Conservation (phyloP, 495 filamentous ascomycete species). For the Aspergillus baeticus region DNA sequence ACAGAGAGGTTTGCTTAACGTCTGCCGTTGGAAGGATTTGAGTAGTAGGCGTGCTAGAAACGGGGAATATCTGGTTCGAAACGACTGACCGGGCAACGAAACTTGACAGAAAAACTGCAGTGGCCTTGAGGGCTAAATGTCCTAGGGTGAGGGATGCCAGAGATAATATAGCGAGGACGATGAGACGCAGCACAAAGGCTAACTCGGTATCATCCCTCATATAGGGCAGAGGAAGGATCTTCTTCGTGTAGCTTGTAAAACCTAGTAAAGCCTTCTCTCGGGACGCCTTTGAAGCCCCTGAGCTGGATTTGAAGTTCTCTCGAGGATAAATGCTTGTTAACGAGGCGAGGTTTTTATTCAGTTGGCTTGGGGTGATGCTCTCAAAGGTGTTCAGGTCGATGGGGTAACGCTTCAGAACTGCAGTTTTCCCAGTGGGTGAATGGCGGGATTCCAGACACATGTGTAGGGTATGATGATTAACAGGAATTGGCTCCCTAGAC, state of each 20-base stretch:
- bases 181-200: conserved; percentile 39
- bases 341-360: conserved; percentile 72
- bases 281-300: conserved; percentile 13
- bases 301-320: conserved; percentile 26
- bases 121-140: conserved; percentile 29
- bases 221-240: conserved; percentile 28
- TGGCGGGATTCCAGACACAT: conserved; percentile 67
- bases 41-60: conserved; percentile 15
- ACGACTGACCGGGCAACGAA: conserved; percentile 25
- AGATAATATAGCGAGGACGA: conserved; percentile 41
- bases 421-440: conserved; percentile 44
- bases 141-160: conserved; percentile 36
- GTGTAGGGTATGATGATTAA: conserved; percentile 60
- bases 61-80: conserved; percentile 20
- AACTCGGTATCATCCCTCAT: conserved; percentile 34
- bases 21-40: conserved; percentile 19
- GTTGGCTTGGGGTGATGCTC: conserved; percentile 68
- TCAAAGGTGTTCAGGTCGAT: conserved; percentile 73
- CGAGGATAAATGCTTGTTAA: conserved; percentile 52
- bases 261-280: conserved; percentile 19
- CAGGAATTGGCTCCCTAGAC: conserved; percentile 37
- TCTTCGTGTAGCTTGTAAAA: conserved; percentile 30
- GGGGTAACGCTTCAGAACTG: conserved; percentile 59
- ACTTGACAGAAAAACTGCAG: conserved; percentile 27
- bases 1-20: conserved; percentile 27